A percentile compares a stretch with the other conserved stretches of the same genome.
These are phyloP conservation scores for Passalora sequoiae DNA, from an alignment of 2,329 filamentous ascomycete species.

Conservation along the genomic window DNA sequence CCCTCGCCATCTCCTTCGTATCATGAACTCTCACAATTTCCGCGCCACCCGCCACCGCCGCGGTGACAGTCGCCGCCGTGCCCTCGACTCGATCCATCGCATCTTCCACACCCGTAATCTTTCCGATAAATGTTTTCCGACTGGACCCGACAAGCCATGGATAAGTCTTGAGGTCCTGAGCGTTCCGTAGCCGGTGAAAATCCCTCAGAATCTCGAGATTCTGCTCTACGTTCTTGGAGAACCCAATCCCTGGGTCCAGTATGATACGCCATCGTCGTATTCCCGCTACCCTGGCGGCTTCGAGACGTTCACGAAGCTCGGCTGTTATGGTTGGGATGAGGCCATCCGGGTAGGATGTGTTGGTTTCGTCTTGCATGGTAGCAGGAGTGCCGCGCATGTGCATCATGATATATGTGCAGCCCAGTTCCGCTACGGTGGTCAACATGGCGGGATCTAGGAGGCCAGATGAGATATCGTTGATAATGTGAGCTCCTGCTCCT, in stretches of 20 bases:
- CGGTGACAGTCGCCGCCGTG: constrained; percentile 81
- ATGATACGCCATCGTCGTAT: constrained; percentile 91
- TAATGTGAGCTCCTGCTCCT: constrained; percentile 75
- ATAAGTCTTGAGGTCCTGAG: constrained; percentile 55
- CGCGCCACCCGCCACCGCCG: constrained; percentile 78
- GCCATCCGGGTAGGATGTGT: constrained; percentile 58
- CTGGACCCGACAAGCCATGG: constrained; percentile 89
- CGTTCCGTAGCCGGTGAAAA: constrained; percentile 57
- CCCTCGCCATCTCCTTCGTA: constrained; percentile 76
- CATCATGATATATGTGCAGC: constrained; percentile 79
- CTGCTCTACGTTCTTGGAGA: constrained; percentile 77
- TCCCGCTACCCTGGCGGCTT: constrained; percentile 72
- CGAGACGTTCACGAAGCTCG: constrained; percentile 67
- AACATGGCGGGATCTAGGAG: constrained; percentile 76
- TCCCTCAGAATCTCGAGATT: constrained; percentile 74
- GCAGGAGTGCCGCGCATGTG: constrained; percentile 86
- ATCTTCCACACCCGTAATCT: constrained; percentile 68
- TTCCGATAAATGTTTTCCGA: constrained; percentile 83
- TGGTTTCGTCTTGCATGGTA: constrained; percentile 66
- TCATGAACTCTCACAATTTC: constrained; percentile 93
- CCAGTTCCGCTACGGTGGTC: constrained; percentile 66
- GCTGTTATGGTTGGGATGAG: constrained; percentile 59
- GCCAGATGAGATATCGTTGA: constrained; percentile 92
- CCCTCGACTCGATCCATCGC: constrained; percentile 72
- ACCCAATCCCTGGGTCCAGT: constrained; percentile 88